phyloP scores from a whole-genome alignment of 805 yeast species.

The Hanseniaspora thailandica region DNA sequence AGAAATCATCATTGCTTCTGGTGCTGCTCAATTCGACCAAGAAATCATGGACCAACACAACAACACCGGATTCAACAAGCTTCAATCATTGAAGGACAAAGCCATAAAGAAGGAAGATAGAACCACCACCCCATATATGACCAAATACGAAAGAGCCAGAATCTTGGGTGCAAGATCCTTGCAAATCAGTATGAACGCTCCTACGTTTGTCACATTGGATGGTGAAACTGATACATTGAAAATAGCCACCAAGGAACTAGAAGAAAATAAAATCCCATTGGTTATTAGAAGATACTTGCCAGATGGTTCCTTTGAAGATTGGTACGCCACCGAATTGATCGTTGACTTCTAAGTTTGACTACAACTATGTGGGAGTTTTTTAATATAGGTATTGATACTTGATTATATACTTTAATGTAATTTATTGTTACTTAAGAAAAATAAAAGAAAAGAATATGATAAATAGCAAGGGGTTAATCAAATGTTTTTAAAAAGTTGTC shows the following conservation, averaged over 20 bases:
- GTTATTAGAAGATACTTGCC: slow-evolving; percentile 94
- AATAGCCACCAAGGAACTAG: slow-evolving; percentile 91
- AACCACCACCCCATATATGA: slow-evolving; percentile 96
- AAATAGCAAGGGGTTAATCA: slow-evolving; percentile 19
- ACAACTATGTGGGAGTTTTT: neutral
- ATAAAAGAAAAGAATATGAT: neutral
- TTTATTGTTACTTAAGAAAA: neutral
- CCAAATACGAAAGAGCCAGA: slow-evolving; percentile 96
- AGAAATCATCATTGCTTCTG: slow-evolving; percentile 62
- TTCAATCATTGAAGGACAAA: slow-evolving; percentile 60
- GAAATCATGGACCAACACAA: slow-evolving; percentile 22
- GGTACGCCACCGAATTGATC: slow-evolving; percentile 97
- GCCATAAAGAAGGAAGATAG: slow-evolving; percentile 84
- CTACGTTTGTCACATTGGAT: slow-evolving; percentile 92
- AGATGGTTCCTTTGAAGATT: slow-evolving; percentile 92
- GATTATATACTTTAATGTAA: slow-evolving; percentile 2
- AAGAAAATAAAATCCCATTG: slow-evolving; percentile 88
- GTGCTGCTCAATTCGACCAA: slow-evolving; percentile 48
- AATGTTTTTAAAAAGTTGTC: slow-evolving; percentile 49
- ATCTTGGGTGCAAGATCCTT: slow-evolving; percentile 94
- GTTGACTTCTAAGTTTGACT: slow-evolving; percentile 58
- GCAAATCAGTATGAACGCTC: slow-evolving; percentile 96
- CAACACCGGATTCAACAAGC: slow-evolving; percentile 30
- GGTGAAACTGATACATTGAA: slow-evolving; percentile 98
- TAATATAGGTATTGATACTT: neutral